These are phyloP conservation scores for Ophiostoma quercus DNA, from an alignment of 2,329 filamentous ascomycete genomes.

Conservation along the genomic window DNA sequence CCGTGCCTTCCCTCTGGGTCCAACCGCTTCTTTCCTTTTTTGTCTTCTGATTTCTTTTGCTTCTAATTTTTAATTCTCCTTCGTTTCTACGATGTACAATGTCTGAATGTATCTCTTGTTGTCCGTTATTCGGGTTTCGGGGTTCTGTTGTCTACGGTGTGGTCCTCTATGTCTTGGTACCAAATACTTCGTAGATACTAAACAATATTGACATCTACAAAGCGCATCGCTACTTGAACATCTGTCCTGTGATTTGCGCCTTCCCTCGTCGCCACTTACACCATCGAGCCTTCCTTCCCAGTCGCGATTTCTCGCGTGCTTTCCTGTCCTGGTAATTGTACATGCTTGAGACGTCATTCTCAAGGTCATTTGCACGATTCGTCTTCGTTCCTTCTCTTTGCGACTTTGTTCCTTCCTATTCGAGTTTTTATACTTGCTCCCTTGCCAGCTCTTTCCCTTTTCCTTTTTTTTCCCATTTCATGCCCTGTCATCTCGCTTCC, in stretches of 20 bases:
- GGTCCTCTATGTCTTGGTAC: too few species aligned
- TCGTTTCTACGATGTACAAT: not conserved
- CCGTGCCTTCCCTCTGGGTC: not conserved
- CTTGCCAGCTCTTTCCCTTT: not conserved
- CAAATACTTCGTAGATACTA: too few species aligned
- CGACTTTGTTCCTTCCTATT: not conserved
- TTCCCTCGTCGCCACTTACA: slow-evolving; percentile 4
- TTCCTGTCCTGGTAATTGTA: not conserved
- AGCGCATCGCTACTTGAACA: not conserved
- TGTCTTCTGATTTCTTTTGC: not conserved
- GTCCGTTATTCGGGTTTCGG: too few species aligned
- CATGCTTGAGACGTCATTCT: not conserved
- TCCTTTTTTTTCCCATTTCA: too few species aligned
- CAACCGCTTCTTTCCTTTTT: not conserved
- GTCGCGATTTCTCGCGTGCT: not conserved
- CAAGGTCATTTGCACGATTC: not conserved
- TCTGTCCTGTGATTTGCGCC: not conserved
- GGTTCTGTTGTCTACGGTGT: too few species aligned
- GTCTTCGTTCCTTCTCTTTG: not conserved
- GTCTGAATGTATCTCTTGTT: not conserved
- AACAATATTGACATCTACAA: not conserved
- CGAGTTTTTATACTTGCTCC: slow-evolving; percentile 1
- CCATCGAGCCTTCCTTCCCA: not conserved
- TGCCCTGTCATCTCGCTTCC: not conserved
- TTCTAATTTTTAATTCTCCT: not conserved